Conservation (phyloP, 306 rosid genomes). For the Ceratonia siliqua region DNA sequence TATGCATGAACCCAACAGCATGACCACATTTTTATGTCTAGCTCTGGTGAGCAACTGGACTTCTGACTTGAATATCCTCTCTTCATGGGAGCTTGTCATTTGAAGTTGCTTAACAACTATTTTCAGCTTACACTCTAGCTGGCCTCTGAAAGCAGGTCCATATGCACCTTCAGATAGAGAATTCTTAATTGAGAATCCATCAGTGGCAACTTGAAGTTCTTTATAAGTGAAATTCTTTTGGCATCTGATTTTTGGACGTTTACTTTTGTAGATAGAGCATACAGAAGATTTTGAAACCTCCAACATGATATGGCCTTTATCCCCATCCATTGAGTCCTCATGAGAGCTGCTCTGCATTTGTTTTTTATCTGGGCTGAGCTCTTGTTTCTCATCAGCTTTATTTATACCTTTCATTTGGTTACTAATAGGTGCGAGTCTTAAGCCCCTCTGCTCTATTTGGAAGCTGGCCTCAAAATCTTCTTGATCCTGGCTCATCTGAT, state of each 20-base stretch:
- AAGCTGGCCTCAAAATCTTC: conserved; percentile 4
- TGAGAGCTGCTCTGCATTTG: conserved; percentile 25
- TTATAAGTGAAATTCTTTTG: conserved; percentile 55
- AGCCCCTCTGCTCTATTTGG: conserved; percentile 10
- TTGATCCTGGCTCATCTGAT: conserved; percentile 22
- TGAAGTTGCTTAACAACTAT: conserved; percentile 71
- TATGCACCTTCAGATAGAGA: conserved; percentile 54
- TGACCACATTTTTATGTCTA: conserved; percentile 72
- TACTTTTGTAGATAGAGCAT: conserved; percentile 58
- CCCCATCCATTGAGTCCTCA: conserved; percentile 7
- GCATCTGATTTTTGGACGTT: conserved; percentile 45
- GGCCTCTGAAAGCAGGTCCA: conserved; percentile 64
- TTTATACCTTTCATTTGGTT: not conserved
- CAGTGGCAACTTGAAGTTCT: conserved; percentile 64
- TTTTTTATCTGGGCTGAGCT: conserved; percentile 20
- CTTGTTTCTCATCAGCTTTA: not conserved
- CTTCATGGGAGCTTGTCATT: conserved; percentile 56
- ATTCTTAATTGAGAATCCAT: conserved; percentile 56
- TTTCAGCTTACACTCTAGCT: conserved; percentile 44
- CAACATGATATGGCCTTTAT: conserved; percentile 19
- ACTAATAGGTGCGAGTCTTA: not conserved
- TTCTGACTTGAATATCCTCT: conserved; percentile 56
- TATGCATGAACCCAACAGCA: conserved; percentile 69
- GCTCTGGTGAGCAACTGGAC: conserved; percentile 56
- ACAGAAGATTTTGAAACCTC: conserved; percentile 33